phyloP scores from a whole-genome alignment of 148 eudicot genomes.

The Chenopodium formosanum region DNA sequence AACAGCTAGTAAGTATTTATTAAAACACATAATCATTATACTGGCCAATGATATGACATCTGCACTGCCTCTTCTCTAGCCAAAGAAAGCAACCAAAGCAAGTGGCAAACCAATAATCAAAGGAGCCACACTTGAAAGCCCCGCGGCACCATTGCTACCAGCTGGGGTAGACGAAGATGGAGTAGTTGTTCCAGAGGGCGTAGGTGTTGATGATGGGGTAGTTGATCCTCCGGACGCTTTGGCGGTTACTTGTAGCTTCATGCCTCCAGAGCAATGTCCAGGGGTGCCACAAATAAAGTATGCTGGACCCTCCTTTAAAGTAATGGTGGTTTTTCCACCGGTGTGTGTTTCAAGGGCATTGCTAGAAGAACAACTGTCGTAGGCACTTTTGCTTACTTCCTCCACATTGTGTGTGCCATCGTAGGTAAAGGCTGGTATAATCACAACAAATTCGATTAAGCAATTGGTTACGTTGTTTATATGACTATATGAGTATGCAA shows the following conservation, averaged over 20 bases:
- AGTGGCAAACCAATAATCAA: constrained; percentile 19
- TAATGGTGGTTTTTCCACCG: constrained; percentile 18
- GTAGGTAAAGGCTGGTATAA: constrained; percentile 26
- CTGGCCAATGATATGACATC: background rate
- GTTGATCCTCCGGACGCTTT: background rate
- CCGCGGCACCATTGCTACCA: constrained; percentile 10
- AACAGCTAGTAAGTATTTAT: constrained; percentile 3
- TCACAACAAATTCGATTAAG: background rate
- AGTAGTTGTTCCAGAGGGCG: background rate
- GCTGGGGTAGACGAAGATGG: constrained; percentile 6
- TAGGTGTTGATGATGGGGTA: background rate
- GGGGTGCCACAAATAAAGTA: constrained; percentile 34
- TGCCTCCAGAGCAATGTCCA: constrained; percentile 26
- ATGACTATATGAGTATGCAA: too few relatives aligned
- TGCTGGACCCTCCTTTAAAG: constrained; percentile 24
- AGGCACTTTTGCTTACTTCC: constrained; percentile 23
- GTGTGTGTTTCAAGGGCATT: constrained; percentile 11
- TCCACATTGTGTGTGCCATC: constrained; percentile 22
- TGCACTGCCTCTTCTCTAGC: constrained; percentile 44
- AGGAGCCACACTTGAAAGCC: background rate
- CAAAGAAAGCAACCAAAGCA: constrained; percentile 25
- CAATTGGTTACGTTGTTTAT: background rate
- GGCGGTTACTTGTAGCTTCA: constrained; percentile 34
- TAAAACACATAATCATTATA: background rate
- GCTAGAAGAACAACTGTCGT: constrained; percentile 18